Base-by-base conservation (phyloP, 306 rosid genomes). In the Rubus idaeus region DNA sequence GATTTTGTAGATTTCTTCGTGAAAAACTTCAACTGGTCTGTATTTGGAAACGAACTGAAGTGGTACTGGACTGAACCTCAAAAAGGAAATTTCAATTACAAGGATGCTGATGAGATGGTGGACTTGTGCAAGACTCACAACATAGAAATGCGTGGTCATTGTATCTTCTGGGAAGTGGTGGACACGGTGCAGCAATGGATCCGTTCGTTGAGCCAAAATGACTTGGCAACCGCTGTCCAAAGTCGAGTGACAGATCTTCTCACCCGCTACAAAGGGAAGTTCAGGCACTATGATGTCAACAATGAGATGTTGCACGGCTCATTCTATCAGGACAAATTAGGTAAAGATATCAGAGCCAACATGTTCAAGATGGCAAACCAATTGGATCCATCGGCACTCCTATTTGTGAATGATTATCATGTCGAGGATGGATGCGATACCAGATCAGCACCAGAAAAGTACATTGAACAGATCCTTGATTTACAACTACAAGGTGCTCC, bases 41-140 rank as follows among this genome's bases (percentile, higher is more conserved):
- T 88, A 65, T 96, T 96, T 77, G 99, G 97, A 21, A 96, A 96
- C 74, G 99, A 92, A 83, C 78, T 96, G 85, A 96, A 96, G 83
- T 96, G 97, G 99, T 87, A 87, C 70, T 96, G 94, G 99, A 96
- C 98, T 3, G 99, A 96, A 71, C 75, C 96, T 35, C 96, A 92
- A 12, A 79, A 81, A 62, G 99, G 98, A n/a, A 92, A 78, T 3
- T 75, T 96, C 44, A 92, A 92, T 83, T 89, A 92, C 81, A 86
- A 82, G 66, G 99, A 96, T 67, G 97, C 97, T 4, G 96, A 96
- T 80, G 99, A 88, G 21, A 74, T 96, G 80, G 74, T 92, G 67
- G 87, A 80, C 74, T 77, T 89, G 14, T 96, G 98, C 66, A 76
- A 87, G 75, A 88, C 83, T 68, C 55, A 89, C 88, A 84, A 84